Base-by-base conservation (phyloP, 106 monocot species). In the Narthecium ossifragum region DNA sequence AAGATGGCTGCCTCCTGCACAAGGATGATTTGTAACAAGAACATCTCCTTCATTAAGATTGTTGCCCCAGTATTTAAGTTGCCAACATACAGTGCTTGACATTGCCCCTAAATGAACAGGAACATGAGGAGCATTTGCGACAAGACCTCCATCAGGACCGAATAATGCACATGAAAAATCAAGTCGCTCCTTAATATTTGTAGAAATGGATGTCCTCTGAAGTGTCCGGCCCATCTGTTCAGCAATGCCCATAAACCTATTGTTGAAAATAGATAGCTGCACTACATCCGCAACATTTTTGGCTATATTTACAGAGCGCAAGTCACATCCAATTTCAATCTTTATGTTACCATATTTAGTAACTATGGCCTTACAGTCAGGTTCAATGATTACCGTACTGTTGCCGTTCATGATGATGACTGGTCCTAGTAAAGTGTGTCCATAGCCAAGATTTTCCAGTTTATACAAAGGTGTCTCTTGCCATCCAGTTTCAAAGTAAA, bases 151-250 rank as follows among this genome's bases (percentile, higher is more conserved):
- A 67, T 90, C 71, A 2, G 96, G 96, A 18, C 83, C 90, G 62
- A 96, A 96, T 1, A 96, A 62, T 23, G 96, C 96, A 72, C 96
- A 96, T 9, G 96, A 96, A 53, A 96, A 96, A 43, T 96, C 96
- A 9, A 96, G 75, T 18, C 96, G 56, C 59, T 96, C 96, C 65
- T 96, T 96, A 55, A 96, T 96, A 57, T 96, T 96, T 21, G 96
- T 96, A 27, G 90, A 90, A 31, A 90, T 90, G 22, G 96, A 90
- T 30, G 86, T 96, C 54, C 90, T 83, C 48, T 96, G 96, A 31
- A 96, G 86, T 8, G 96, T 90, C 26, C 96, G 80, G 7, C 96
- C 96, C 96, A 96, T 96, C 61, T 96, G 96, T 70, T 96, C 96
- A 13, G 96, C 96, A 60, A 96, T 96, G 34, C 96, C 96, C 96